A percentile compares a stretch with the other conserved stretches of the same genome.
phyloP scores from a whole-genome alignment of 1,284 basidiomycete species.

The Baeospora myosura region DNA sequence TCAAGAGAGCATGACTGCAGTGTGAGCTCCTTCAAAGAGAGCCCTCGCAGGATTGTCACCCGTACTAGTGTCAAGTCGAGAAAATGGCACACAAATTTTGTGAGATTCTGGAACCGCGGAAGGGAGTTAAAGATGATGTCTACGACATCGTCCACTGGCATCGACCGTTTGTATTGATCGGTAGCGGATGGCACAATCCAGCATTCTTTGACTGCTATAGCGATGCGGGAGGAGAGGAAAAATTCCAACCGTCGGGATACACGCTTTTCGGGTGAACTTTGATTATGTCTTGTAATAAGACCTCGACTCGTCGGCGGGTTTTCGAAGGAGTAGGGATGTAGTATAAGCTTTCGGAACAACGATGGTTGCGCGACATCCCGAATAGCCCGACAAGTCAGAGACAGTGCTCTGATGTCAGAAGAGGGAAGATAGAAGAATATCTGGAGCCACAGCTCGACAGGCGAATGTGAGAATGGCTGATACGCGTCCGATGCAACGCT shows the following conservation, averaged over 20 bases:
- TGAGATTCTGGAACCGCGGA: not conserved
- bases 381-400: not conserved
- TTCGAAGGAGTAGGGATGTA: not conserved
- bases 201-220: not conserved
- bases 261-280: not conserved
- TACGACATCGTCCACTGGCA: not conserved
- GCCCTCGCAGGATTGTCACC: not conserved
- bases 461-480: not conserved
- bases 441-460: not conserved
- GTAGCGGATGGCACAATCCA: not conserved
- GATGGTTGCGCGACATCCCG: conserved; percentile 1
- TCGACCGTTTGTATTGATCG: not conserved
- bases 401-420: not conserved
- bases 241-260: not conserved
- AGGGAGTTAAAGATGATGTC: conserved; percentile 1
- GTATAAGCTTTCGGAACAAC: not conserved
- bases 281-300: not conserved
- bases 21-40: not conserved
- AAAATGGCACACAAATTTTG: not conserved
- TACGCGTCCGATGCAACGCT: too few relatives aligned
- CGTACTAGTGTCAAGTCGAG: not conserved
- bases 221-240: not conserved
- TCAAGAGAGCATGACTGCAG: conserved; percentile 1
- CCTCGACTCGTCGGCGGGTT: not conserved
- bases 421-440: not conserved